phyloP scores from a whole-genome alignment of 2,329 filamentous ascomycete genomes.

The Hypoxylon sp. region DNA sequence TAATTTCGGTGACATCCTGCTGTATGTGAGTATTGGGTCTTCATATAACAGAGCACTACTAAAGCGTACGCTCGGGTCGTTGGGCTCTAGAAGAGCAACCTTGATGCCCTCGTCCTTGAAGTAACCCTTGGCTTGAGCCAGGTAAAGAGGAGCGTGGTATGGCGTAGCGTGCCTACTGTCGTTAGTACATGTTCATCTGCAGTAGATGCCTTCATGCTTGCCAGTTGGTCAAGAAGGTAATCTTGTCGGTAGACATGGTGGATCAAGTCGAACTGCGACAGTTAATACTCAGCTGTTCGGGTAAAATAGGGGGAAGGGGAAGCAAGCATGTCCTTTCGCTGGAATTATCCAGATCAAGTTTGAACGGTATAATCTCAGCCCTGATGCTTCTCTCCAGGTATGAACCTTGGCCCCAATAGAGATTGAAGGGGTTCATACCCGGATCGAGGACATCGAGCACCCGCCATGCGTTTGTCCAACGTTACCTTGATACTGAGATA shows the following conservation, averaged over 20 bases:
- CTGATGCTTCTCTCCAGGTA: conserved; percentile 34
- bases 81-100: conserved; percentile 81
- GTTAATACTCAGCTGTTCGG: conserved; percentile 59
- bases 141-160: conserved; percentile 83
- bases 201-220: conserved; percentile 57
- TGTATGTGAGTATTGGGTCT: conserved; percentile 27
- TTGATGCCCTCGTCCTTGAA: conserved; percentile 82
- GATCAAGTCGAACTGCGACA: conserved; percentile 60
- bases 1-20: conserved; percentile 84
- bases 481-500: conserved; percentile 59
- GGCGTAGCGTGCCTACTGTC: conserved; percentile 79
- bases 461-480: conserved; percentile 56
- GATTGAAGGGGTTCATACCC: conserved; percentile 12
- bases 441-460: conserved; percentile 54
- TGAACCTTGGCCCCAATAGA: conserved; percentile 28
- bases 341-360: conserved; percentile 92
- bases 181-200: conserved; percentile 38
- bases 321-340: conserved; percentile 89
- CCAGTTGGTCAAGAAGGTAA: conserved; percentile 88
- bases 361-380: conserved; percentile 51
- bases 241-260: conserved; percentile 85
- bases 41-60: neutral
- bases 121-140: conserved; percentile 81
- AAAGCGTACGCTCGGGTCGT: conserved; percentile 76
- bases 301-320: conserved; percentile 57